phyloP scores from a whole-genome alignment of 768 basidiomycete genomes.

The Hemileccinum impolitum region DNA sequence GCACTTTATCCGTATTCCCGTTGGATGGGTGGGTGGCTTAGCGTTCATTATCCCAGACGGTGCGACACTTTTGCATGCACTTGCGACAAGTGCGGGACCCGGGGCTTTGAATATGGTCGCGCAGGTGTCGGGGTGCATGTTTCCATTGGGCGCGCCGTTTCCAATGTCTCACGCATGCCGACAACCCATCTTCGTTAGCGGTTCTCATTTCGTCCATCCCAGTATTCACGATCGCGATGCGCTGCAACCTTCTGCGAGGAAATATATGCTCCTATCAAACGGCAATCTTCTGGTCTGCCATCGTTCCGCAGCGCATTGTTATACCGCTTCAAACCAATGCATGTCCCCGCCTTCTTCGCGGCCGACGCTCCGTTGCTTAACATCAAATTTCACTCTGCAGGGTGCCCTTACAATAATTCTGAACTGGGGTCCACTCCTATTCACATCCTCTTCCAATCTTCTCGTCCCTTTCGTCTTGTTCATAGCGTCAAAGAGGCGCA shows the following conservation, averaged over 20 bases:
- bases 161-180: not conserved
- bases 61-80: constrained; percentile 17
- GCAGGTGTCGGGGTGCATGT: constrained; percentile 16
- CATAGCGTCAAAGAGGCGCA: constrained; percentile 15
- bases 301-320: constrained; percentile 22
- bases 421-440: constrained; percentile 25
- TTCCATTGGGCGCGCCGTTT: constrained; percentile 17
- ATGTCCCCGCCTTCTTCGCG: not conserved
- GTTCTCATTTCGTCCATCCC: constrained; percentile 25
- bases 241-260: constrained; percentile 25
- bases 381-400: not conserved
- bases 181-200: constrained; percentile 5
- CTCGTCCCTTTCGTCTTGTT: constrained; percentile 22
- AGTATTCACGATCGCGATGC: constrained; percentile 22
- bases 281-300: constrained; percentile 24
- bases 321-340: constrained; percentile 27
- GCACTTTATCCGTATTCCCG: constrained; percentile 22
- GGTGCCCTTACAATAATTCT: constrained; percentile 15
- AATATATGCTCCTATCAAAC: constrained; percentile 21
- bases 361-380: not conserved
- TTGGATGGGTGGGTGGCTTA: constrained; percentile 23
- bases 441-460: constrained; percentile 23
- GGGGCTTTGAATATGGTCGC: constrained; percentile 6
- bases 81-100: constrained; percentile 4
- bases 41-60: constrained; percentile 7